Evolutionary conservation across 2,329 filamentous ascomycete genomes (phyloP), one percentile per base, ranked within the genome.

Genomic region (Verticillium zaregamsianum): DNA sequence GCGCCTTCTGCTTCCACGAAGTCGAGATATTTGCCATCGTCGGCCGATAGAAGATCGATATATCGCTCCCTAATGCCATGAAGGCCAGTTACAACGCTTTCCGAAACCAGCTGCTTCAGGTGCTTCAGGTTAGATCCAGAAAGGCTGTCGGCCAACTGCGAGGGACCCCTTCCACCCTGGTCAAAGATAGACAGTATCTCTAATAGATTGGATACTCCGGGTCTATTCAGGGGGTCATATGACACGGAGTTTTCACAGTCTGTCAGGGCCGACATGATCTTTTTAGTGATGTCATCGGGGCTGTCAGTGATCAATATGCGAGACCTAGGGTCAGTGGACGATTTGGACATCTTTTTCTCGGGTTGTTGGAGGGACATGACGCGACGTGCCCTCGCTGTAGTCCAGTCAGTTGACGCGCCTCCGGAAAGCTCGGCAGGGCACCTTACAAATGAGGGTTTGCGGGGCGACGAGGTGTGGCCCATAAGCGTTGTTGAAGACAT

Each of bases 341-440:
- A 97, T 76, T 99, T 99, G 61, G 93, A 97, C 95, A 99, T 99
- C 73, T 99, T 99, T 59, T 85, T 81, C 0, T 74, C 77, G 0
- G 95, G 94, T 12, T 91, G 80, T 59, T 85, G 87, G 25, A 99
- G 85, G 20, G 93, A 96, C 93, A 97, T 98, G 64, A 99, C 84
- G 64, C 94, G 87, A 69, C 90, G 91, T 2, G 90, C 86, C 5
- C 91, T 88, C n/a, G 89, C 89, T 92, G 56, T 25, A 20, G 8
- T 14, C 17, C 17, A 17, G 45, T 52, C 20, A 52, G 45, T 20
- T 17, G 39, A 35, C 12, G 14, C 12, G 28, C 31, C 23, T 25
- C 9, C 2, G 6, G n/a, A 25, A 15, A 25, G 28, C 25, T 23
- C 35, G 15, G 49, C 15, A 7, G 37, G 28, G 39, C 17, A 8